Conservation (phyloP, 768 basidiomycete species). For the Rhodotorula taiwanensis region DNA sequence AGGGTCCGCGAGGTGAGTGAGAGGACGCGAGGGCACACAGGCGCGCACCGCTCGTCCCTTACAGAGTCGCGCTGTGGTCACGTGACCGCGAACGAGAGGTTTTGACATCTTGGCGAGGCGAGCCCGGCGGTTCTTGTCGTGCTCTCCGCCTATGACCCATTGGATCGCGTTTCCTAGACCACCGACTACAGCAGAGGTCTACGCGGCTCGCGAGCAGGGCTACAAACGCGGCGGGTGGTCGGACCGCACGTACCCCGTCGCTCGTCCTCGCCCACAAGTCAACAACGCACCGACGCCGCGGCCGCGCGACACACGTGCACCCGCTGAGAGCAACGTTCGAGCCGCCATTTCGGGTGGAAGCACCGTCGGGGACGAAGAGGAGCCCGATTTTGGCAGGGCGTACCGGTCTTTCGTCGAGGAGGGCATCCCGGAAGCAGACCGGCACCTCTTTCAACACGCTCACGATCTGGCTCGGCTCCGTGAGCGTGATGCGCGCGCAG, state of each 20-base stretch:
- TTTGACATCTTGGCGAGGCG: no score
- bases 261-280: background rate
- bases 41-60: no score
- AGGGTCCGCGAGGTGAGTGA: no score
- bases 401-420: background rate
- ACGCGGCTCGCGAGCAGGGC: background rate
- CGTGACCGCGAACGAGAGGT: background rate
- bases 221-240: background rate
- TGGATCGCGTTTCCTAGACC: conserved; percentile 19
- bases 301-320: background rate
- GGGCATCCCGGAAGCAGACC: background rate
- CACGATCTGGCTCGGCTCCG: no score
- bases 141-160: background rate
- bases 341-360: no score
- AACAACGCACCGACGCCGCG: background rate
- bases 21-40: no score
- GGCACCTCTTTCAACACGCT: no score
- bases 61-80: no score
- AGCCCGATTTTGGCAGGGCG: background rate
- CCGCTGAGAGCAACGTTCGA: background rate
- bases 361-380: no score
- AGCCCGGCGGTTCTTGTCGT: background rate
- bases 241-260: background rate
- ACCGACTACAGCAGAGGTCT: background rate
- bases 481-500: no score